Conservation (phyloP, 176 grass and related monocot species). For the Musa beccarii region DNA sequence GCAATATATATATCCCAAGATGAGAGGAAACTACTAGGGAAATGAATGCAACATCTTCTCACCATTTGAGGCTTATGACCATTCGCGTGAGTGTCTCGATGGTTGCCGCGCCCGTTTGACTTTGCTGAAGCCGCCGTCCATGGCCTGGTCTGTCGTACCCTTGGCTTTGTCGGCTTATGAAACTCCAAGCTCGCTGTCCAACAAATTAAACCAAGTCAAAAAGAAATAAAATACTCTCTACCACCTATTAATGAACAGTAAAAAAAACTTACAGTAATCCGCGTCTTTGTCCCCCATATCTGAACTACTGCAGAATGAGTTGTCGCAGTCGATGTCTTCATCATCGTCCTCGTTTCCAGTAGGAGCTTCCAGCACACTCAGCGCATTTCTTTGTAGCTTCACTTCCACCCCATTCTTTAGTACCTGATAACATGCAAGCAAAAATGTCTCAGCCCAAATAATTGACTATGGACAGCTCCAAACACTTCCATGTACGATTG, state of each 20-base stretch:
- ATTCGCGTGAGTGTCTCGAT: slow-evolving; percentile 23
- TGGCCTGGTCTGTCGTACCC: slow-evolving; percentile 49
- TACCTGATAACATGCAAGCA: background rate
- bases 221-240: no score
- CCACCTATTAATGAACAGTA: background rate
- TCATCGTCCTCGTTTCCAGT: slow-evolving; percentile 14
- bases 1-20: background rate
- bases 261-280: slow-evolving; percentile 15
- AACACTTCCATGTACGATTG: no score
- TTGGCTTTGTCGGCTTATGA: slow-evolving; percentile 62
- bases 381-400: slow-evolving; percentile 20
- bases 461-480: background rate
- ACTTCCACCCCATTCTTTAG: slow-evolving; percentile 22
- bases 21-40: no score
- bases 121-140: slow-evolving; percentile 44
- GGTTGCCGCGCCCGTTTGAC: slow-evolving; percentile 30
- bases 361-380: slow-evolving; percentile 23
- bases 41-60: slow-evolving; percentile 13
- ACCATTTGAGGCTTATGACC: slow-evolving; percentile 40
- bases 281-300: slow-evolving; percentile 54
- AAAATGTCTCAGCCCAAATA: background rate
- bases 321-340: slow-evolving; percentile 20
- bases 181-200: slow-evolving; percentile 54
- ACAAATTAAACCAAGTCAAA: background rate
- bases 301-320: slow-evolving; percentile 66